These are phyloP conservation scores for Agapanthus africanus DNA, from an alignment of 106 monocot genomes.

Conservation along the genomic window DNA sequence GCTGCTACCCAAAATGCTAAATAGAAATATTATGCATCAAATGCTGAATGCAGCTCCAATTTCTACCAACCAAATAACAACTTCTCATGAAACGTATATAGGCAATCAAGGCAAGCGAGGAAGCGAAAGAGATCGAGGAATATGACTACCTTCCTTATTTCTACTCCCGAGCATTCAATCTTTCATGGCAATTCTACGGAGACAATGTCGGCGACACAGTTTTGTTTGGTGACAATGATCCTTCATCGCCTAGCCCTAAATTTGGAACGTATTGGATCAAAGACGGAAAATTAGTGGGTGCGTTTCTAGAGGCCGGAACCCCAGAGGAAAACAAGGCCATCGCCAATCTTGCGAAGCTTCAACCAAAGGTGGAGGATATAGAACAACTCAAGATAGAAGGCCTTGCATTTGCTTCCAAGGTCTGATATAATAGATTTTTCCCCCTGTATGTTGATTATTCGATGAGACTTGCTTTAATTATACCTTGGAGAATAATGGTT, in stretches of 20 bases:
- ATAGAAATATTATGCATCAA: neutral
- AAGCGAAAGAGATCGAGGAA: constrained; percentile 43
- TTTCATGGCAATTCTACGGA: constrained; percentile 95
- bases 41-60: too few species aligned
- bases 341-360: constrained; percentile 55
- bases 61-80: too few species aligned
- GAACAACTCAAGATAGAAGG: constrained; percentile 50
- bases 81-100: too few species aligned
- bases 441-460: too few species aligned
- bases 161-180: constrained; percentile 81
- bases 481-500: too few species aligned
- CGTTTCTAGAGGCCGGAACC: constrained; percentile 70
- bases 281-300: constrained; percentile 75
- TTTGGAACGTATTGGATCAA: constrained; percentile 93
- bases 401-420: constrained; percentile 55
- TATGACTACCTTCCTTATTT: constrained; percentile 95
- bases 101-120: constrained; percentile 82
- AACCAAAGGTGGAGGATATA: constrained; percentile 39
- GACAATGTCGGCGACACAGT: constrained; percentile 80
- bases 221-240: constrained; percentile 71
- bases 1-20: neutral
- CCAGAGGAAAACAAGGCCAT: constrained; percentile 80
- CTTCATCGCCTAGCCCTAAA: constrained; percentile 61
- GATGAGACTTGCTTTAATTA: neutral
- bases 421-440: constrained; percentile 47